A percentile compares a stretch with the other conserved stretches of the same genome.
Conservation (phyloP, 2,329 filamentous ascomycete genomes). For the Esteya vermicola region DNA sequence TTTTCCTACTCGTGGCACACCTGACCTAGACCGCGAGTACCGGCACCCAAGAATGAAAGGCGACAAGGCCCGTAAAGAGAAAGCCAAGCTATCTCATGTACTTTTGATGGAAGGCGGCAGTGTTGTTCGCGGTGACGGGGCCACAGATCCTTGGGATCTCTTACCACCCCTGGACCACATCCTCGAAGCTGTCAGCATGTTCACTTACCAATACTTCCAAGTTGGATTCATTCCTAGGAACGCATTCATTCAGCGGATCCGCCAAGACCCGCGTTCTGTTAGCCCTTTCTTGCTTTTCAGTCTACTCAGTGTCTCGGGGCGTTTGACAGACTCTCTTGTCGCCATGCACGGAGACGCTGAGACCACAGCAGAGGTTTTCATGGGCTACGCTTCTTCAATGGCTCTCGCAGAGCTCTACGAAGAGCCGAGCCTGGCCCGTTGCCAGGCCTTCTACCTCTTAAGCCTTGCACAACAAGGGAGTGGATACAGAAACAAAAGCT, state of each 20-base stretch:
- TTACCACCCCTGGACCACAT: constrained; percentile 34
- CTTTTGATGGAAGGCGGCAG: too few species aligned
- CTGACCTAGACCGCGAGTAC: constrained; percentile 39
- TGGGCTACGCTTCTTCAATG: constrained; percentile 32
- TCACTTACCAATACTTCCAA: constrained; percentile 43
- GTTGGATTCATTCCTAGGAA: constrained; percentile 44
- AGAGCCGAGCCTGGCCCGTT: constrained; percentile 37
- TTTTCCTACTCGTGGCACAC: constrained; percentile 37
- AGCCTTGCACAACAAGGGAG: constrained; percentile 45
- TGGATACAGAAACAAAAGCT: constrained; percentile 36
- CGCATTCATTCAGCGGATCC: constrained; percentile 31
- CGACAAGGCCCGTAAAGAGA: constrained; percentile 26
- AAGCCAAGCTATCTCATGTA: background rate
- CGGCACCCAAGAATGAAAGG: constrained; percentile 38
- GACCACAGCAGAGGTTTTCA: constrained; percentile 37
- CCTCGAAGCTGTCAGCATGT: constrained; percentile 36
- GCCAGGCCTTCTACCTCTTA: constrained; percentile 43
- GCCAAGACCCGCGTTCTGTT: constrained; percentile 29
- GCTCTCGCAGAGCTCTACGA: constrained; percentile 36
- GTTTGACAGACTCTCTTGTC: constrained; percentile 34
- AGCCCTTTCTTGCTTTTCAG: constrained; percentile 40
- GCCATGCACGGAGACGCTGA: constrained; percentile 35
- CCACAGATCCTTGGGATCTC: constrained; percentile 30
- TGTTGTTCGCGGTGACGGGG: background rate
- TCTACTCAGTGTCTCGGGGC: constrained; percentile 41